phyloP scores from a whole-genome alignment of 306 rosid genomes.

The Sindora glabra region DNA sequence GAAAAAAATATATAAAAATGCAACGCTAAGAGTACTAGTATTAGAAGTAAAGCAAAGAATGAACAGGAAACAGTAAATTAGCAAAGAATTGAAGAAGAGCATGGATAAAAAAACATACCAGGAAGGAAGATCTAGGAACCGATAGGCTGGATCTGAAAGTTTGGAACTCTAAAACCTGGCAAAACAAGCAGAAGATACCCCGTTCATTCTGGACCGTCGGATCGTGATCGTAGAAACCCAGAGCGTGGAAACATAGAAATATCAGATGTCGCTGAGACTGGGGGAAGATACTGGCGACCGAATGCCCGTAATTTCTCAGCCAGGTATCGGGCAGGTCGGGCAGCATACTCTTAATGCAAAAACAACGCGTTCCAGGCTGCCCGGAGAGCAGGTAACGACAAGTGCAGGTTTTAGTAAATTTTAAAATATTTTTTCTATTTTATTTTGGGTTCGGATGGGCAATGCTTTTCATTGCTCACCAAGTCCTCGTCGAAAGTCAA shows the following conservation, averaged over 20 bases:
- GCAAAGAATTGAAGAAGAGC: neutral
- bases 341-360: conserved; percentile 8
- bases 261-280: conserved; percentile 26
- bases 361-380: conserved; percentile 34
- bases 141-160: conserved; percentile 39
- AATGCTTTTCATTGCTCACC: conserved; percentile 18
- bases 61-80: neutral
- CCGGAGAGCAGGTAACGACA: conserved; percentile 41
- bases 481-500: conserved; percentile 24
- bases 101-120: conserved; percentile 32
- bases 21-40: neutral
- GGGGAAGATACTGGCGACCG: conserved; percentile 34
- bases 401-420: conserved; percentile 35
- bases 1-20: neutral
- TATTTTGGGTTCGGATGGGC: neutral
- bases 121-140: conserved; percentile 42
- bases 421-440: neutral
- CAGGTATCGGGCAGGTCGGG: conserved; percentile 55
- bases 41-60: neutral
- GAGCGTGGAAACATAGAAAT: conserved; percentile 47
- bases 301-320: conserved; percentile 64
- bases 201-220: conserved; percentile 61
- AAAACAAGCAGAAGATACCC: conserved; percentile 27
- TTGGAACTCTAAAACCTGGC: conserved; percentile 38
- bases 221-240: conserved; percentile 51